Base-by-base conservation (phyloP, 208 protist species). In the Acanthamoeba castellanii region DNA sequence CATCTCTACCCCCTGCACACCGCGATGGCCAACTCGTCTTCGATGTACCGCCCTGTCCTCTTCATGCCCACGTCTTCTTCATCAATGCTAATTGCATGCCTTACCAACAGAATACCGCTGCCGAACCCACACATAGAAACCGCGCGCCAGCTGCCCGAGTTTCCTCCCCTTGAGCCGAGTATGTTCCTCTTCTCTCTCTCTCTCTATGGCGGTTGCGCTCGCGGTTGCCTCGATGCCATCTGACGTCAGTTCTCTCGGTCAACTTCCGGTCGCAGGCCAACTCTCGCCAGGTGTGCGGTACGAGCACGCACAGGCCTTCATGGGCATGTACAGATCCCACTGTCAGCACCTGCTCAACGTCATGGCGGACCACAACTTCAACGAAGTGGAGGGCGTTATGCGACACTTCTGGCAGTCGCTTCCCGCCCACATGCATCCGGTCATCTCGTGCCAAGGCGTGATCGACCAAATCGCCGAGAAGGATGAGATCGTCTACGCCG, bases 351-450 rank as follows among this genome's bases (percentile, higher is more conserved):
- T 94, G n/a, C 55, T 94, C 34, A 66, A 82, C 81, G 50, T 47
- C 30, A 94, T 84, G 57, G 55, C 34, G 22, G 55, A 82, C 4
- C 90, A 84, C 57, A 78, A 42, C 32, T 82, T 94, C 25, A 55
- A 42, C 16, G 90, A 94, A 27, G 66, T 94, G 34, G 68, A 94
- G 90, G 20, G 20, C 47, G 30, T 68, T 5, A 32, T 94, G 42
- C 50, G 90, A 57, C 90, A 94, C 90, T 94, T 94, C 22, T 94
- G 90, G 90, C 57, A 78, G 90, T 61, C 66, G 4, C 55, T 94
- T 32, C 55, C 81, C 16, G 30, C 72, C 32, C 90, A 57, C 37
- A 72, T 81, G 52, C n/a, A 42, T 6, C 55, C 90, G 5, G 52
- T 94, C 68, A 20, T 84, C 30, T 64, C 81, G 8, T 88, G 34